A percentile compares a stretch with the other conserved stretches of the same genome.
phyloP scores from a whole-genome alignment of 1,284 basidiomycete genomes.

The Somion occarium region DNA sequence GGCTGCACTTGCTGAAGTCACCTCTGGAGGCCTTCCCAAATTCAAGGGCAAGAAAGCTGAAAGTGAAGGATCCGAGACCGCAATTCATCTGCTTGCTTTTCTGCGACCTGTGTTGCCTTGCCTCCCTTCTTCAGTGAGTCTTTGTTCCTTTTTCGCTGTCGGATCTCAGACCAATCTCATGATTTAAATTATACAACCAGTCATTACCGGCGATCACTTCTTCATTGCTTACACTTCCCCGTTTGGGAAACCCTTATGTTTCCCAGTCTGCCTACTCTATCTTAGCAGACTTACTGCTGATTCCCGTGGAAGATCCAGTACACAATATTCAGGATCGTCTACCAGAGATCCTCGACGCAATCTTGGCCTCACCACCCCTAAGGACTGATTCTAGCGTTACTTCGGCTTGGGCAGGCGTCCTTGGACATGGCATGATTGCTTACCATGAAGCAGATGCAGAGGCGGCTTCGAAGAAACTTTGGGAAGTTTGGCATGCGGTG shows the following conservation, averaged over 20 bases:
- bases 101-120: constrained; percentile 61
- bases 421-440: constrained; percentile 66
- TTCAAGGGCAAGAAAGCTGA: constrained; percentile 62
- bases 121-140: constrained; percentile 61
- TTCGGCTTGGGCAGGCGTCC: constrained; percentile 70
- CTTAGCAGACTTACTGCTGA: constrained; percentile 69
- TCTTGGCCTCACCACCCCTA: constrained; percentile 71
- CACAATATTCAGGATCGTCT: constrained; percentile 50
- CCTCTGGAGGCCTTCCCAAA: constrained; percentile 55
- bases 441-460: constrained; percentile 46
- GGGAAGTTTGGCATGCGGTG: constrained; percentile 70
- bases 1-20: constrained; percentile 62
- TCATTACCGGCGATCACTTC: constrained; percentile 65
- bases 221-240: constrained; percentile 73
- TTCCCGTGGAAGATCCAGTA: constrained; percentile 44
- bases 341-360: constrained; percentile 66
- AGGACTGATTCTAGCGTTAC: constrained; percentile 57
- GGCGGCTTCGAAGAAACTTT: constrained; percentile 48
- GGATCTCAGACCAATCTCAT: neutral
- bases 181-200: constrained; percentile 36
- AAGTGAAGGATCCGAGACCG: constrained; percentile 61
- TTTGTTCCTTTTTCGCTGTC: constrained; percentile 10
- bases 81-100: constrained; percentile 80
- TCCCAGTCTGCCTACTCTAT: constrained; percentile 80
- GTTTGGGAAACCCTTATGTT: constrained; percentile 80